phyloP scores from a whole-genome alignment of 2,329 filamentous ascomycete species.

The Tolypocladium cylindrosporum region DNA sequence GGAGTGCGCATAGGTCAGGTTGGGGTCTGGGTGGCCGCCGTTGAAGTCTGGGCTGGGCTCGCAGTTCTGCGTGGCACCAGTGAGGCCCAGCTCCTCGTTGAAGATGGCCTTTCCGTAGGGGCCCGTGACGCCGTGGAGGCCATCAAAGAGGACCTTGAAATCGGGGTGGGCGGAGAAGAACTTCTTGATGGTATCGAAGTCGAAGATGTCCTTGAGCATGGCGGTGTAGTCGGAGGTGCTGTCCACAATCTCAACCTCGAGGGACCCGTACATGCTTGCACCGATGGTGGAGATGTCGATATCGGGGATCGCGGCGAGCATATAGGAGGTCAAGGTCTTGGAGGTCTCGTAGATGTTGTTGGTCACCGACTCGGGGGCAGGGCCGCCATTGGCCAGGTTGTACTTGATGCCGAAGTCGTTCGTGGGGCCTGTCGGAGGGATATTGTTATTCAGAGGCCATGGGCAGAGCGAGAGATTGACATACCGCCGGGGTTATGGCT shows the following conservation, averaged over 20 bases:
- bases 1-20: slow-evolving; percentile 92
- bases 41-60: slow-evolving; percentile 88
- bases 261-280: slow-evolving; percentile 68
- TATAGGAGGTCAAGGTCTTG: slow-evolving; percentile 85
- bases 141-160: slow-evolving; percentile 97
- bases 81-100: slow-evolving; percentile 80
- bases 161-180: slow-evolving; percentile 81
- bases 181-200: slow-evolving; percentile 89
- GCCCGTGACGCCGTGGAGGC: slow-evolving; percentile 86
- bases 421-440: slow-evolving; percentile 54
- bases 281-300: slow-evolving; percentile 78
- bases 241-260: slow-evolving; percentile 94
- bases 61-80: slow-evolving; percentile 78
- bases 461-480: slow-evolving; percentile 16
- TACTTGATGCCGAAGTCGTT: slow-evolving; percentile 99
- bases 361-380: slow-evolving; percentile 89
- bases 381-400: slow-evolving; percentile 93
- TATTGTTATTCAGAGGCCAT: slow-evolving; percentile 2
- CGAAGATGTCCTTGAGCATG: slow-evolving; percentile 98
- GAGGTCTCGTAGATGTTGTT: slow-evolving; percentile 95
- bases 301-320: slow-evolving; percentile 78
- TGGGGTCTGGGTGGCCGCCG: slow-evolving; percentile 94
- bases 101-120: slow-evolving; percentile 94
- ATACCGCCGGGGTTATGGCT: slow-evolving; percentile 96
- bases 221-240: slow-evolving; percentile 83